These are phyloP conservation scores for Astragalus glycyphyllos DNA, from an alignment of 306 rosid species.

Conservation along the genomic window DNA sequence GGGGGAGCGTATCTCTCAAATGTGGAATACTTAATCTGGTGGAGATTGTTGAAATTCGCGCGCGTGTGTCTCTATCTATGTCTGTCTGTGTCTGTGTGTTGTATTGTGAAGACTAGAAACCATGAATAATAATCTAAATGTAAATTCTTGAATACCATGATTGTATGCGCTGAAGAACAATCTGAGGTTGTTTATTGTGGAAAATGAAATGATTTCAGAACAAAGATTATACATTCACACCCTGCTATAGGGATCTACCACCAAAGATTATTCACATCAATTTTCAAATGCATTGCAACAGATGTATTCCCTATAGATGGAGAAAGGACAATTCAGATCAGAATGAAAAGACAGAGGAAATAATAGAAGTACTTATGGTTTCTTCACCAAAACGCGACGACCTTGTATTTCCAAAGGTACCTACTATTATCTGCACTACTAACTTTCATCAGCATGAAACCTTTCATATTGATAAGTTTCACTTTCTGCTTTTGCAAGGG, in stretches of 20 bases:
- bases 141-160: constrained; percentile 11
- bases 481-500: constrained; percentile 58
- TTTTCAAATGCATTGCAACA: constrained; percentile 46
- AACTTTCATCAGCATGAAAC: constrained; percentile 23
- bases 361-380: constrained; percentile 83
- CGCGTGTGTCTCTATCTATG: no score
- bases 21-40: no score
- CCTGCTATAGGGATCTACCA: no score
- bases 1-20: no score
- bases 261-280: no score
- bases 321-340: constrained; percentile 49
- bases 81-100: no score
- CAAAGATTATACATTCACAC: background rate
- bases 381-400: constrained; percentile 87
- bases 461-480: constrained; percentile 21
- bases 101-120: background rate
- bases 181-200: background rate
- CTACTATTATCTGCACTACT: constrained; percentile 18
- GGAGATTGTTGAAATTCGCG: no score
- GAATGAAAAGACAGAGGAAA: constrained; percentile 42
- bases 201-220: background rate
- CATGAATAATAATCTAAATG: background rate
- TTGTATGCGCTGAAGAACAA: constrained; percentile 15
- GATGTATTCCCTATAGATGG: constrained; percentile 84
- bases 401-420: constrained; percentile 87